Evolutionary conservation across 1,139 yeast genomes (phyloP).

Genomic region (Magnusiomyces magnusii): DNA sequence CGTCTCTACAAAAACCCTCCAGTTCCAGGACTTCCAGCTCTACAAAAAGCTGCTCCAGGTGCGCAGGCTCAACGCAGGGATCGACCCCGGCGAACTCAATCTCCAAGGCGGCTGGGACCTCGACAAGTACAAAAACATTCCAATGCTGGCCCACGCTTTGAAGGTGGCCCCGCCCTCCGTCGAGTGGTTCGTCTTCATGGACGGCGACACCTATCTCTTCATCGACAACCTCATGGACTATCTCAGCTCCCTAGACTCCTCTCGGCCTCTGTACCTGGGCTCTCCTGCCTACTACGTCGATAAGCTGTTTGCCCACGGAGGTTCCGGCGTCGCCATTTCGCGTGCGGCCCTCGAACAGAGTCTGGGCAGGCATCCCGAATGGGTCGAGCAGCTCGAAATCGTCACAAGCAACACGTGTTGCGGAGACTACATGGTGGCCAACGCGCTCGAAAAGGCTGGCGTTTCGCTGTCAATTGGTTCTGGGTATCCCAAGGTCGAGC

Average conservation of each 20-base stretch:
- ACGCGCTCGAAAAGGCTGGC: conserved; percentile 19
- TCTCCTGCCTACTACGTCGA: conserved; percentile 24
- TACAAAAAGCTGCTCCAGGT: conserved; percentile 27
- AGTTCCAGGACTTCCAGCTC: conserved; percentile 23
- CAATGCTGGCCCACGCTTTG: conserved; percentile 35
- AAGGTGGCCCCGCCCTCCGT: conserved; percentile 23
- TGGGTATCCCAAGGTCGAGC: conserved; percentile 19
- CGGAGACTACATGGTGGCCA: conserved; percentile 35
- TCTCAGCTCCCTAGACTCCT: conserved; percentile 25
- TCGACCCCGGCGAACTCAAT: conserved; percentile 13
- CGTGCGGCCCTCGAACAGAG: conserved; percentile 28
- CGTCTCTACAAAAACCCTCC: conserved; percentile 24
- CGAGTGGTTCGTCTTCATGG: conserved; percentile 36
- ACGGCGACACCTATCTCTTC: conserved; percentile 33
- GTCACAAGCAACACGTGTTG: conserved; percentile 28
- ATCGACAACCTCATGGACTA: conserved; percentile 27
- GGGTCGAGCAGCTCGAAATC: conserved; percentile 24
- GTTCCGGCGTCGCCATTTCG: conserved; percentile 34
- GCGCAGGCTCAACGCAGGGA: conserved; percentile 21
- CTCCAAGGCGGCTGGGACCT: conserved; percentile 30
- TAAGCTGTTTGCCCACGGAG: conserved; percentile 34
- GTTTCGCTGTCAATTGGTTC: conserved; percentile 19
- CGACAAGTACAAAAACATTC: conserved; percentile 36
- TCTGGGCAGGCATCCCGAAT: conserved; percentile 22
- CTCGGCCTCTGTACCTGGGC: conserved; percentile 30